Percentiles rank a stretch among this genome's conserved stretches.
phyloP scores from a whole-genome alignment of 1,284 basidiomycete species.

The Inonotus obliquus region DNA sequence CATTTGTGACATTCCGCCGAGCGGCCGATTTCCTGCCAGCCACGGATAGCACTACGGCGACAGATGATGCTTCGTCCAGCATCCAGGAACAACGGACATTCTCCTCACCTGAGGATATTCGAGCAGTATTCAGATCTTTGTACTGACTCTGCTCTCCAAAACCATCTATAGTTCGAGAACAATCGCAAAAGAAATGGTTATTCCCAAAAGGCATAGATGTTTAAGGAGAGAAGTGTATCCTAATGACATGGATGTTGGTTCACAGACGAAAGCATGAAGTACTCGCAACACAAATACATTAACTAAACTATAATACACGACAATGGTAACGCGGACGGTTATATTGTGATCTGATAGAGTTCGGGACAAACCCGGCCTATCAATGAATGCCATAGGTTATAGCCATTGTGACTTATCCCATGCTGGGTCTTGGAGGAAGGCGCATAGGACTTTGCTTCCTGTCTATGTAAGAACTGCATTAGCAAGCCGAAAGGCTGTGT shows the following conservation, averaged over 20 bases:
- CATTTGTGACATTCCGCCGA: slow-evolving; percentile 67
- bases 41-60: background rate
- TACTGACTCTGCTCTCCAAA: background rate
- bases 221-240: background rate
- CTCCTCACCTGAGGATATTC: slow-evolving; percentile 12
- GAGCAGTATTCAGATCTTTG: slow-evolving; percentile 12
- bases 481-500: background rate
- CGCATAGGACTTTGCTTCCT: slow-evolving; percentile 94
- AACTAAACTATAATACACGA: slow-evolving; percentile 11
- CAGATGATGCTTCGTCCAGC: background rate
- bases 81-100: background rate
- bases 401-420: slow-evolving; percentile 81
- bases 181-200: too few relatives aligned
- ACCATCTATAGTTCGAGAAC: too few relatives aligned
- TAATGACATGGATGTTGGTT: background rate
- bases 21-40: slow-evolving; percentile 15
- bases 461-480: slow-evolving; percentile 51
- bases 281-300: background rate
- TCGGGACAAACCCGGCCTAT: background rate
- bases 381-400: slow-evolving; percentile 30
- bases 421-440: slow-evolving; percentile 89
- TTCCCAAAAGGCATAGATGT: background rate
- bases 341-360: background rate
- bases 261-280: background rate
- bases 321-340: background rate